These are phyloP conservation scores for Pouteria glomerata DNA, from an alignment of 148 eudicot genomes.

Conservation along the genomic window DNA sequence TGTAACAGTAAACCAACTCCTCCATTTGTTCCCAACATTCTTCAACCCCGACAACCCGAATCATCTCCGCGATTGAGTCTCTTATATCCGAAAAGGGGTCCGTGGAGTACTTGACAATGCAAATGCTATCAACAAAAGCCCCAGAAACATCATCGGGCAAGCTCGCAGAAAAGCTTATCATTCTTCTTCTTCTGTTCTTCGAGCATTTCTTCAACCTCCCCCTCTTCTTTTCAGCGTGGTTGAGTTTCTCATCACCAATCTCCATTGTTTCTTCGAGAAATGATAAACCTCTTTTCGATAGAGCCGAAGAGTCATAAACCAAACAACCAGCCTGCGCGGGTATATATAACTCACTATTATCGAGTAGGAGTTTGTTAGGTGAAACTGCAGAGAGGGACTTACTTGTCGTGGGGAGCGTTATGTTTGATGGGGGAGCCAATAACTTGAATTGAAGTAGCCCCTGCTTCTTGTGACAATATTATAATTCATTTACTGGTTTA, in stretches of 20 bases:
- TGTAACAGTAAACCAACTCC: slow-evolving; percentile 67
- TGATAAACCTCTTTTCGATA: too few species aligned
- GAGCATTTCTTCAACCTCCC: slow-evolving; percentile 1
- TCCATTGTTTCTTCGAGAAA: slow-evolving; percentile 3
- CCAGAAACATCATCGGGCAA: slow-evolving; percentile 50
- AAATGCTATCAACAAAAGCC: slow-evolving; percentile 39
- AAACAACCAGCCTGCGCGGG: too few species aligned
- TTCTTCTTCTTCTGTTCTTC: slow-evolving; percentile 15
- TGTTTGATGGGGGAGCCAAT: too few species aligned
- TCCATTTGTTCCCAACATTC: slow-evolving; percentile 68
- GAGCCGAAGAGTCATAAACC: too few species aligned
- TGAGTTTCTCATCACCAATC: not conserved
- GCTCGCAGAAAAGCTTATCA: slow-evolving; percentile 58
- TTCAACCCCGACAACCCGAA: slow-evolving; percentile 32
- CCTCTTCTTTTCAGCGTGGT: slow-evolving; percentile 7
- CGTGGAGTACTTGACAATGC: slow-evolving; percentile 48
- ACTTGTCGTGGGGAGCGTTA: too few species aligned
- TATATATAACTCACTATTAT: too few species aligned
- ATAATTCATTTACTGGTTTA: too few species aligned
- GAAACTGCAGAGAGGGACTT: too few species aligned
- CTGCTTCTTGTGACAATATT: too few species aligned
- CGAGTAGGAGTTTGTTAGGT: too few species aligned
- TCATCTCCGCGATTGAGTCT: slow-evolving; percentile 55
- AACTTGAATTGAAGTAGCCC: too few species aligned
- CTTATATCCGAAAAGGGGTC: slow-evolving; percentile 49